Base-by-base conservation (phyloP, 2,329 filamentous ascomycete species). In the Endoconidiophora laricicola region DNA sequence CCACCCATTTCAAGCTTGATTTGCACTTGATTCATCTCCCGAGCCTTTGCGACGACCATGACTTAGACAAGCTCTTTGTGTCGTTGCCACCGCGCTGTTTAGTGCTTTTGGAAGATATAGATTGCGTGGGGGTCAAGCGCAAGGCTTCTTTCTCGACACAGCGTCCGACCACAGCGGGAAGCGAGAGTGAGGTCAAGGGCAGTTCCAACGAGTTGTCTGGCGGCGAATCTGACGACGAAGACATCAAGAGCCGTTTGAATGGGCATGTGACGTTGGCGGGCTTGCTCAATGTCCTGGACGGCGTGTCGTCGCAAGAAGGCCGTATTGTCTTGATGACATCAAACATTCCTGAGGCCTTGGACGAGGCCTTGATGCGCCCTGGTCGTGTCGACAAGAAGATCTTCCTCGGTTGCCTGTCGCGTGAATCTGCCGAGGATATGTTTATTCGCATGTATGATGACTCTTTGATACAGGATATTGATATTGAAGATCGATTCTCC, bases 271-370 rank as follows among this genome's bases (percentile, higher is more conserved):
- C 82, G 1, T 71, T 91, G 2, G 85, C 83, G 0, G 84, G 84
- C 0, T 71, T 93, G 1, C 72, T 93, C 47, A 93, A 93, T 62
- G 81, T 82, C 52, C 86, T 93, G 53, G 85, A 93, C 58, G 83
- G 86, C 49, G 83, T 87, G 1, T 82, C 81, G 1, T 83, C 79
- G 2, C 82, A 85, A 57, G 84, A 90, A 64, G 84, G 83, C 23
- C 75, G 83, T 43, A 75, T 90, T 10, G 72, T 90, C 16, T 79
- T 90, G 65, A 86, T 88, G 81, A 88, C 84, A 0, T 86, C 82
- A 29, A 91, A 90, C 63, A 74, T 78, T 53, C 80, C 81, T 2
- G 79, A 88, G 57, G 70, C 74, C 12, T 73, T 90, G 0, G 83
- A 88, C 59, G 72, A 79, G 43, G 83, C 83, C 0, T 70, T 91